Conservation (phyloP, 352 stramenopile genomes). For the Phytophthora fragariae region DNA sequence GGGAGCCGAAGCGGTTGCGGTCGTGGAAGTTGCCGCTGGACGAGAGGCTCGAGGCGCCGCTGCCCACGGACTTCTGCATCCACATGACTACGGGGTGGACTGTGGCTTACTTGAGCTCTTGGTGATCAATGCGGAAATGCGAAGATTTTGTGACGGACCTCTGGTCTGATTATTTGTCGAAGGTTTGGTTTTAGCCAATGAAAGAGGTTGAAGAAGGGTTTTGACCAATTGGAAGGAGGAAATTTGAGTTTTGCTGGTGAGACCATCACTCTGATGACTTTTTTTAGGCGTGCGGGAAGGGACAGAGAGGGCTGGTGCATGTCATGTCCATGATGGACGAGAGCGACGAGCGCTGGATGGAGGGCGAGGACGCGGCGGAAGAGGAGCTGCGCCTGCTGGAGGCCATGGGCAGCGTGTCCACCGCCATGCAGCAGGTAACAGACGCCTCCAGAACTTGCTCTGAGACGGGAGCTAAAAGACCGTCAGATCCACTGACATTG, state of each 20-base stretch:
- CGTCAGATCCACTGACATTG: neutral
- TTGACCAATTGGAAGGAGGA: constrained; percentile 7
- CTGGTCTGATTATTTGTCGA: constrained; percentile 29
- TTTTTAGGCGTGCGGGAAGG: neutral
- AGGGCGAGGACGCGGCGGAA: constrained; percentile 46
- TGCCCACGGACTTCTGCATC: constrained; percentile 74
- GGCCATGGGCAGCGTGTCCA: constrained; percentile 48
- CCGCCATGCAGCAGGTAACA: constrained; percentile 49
- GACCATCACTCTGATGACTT: neutral
- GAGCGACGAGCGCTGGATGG: constrained; percentile 28
- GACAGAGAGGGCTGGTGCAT: neutral
- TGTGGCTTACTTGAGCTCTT: neutral
- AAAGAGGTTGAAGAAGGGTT: neutral
- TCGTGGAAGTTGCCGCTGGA: constrained; percentile 54
- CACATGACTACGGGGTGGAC: constrained; percentile 34
- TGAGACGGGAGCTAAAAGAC: neutral
- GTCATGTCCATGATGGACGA: constrained; percentile 31
- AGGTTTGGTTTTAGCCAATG: constrained; percentile 13
- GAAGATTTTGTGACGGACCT: constrained; percentile 24
- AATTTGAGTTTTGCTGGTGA: neutral
- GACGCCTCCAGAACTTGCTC: neutral
- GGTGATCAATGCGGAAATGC: constrained; percentile 6
- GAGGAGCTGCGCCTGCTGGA: constrained; percentile 62
- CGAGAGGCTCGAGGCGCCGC: constrained; percentile 36
- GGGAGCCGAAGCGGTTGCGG: constrained; percentile 53